These are phyloP conservation scores for Penicillium sp. DNA, from an alignment of 2,329 filamentous ascomycete genomes.

Conservation along the genomic window DNA sequence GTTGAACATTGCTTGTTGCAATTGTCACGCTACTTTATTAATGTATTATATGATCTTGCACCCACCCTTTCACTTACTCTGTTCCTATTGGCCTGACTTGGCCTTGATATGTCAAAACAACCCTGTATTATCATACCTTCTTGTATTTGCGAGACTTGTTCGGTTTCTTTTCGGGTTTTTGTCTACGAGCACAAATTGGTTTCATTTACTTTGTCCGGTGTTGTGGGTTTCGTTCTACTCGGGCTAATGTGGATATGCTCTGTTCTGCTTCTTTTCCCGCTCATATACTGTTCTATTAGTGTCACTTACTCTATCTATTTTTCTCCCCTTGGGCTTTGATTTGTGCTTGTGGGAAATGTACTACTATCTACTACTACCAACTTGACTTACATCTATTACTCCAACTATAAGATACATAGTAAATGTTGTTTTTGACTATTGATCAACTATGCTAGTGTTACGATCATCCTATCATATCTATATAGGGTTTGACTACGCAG, in stretches of 20 bases:
- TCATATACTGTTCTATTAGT: background rate
- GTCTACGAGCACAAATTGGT: slow-evolving; percentile 7
- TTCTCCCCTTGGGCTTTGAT: background rate
- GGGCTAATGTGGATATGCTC: slow-evolving; percentile 10
- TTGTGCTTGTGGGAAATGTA: background rate
- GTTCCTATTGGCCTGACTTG: slow-evolving; percentile 3
- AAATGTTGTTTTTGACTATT: background rate
- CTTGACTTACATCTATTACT: background rate
- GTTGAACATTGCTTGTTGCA: slow-evolving; percentile 2
- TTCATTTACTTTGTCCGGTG: background rate
- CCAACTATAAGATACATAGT: background rate
- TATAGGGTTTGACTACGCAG: background rate
- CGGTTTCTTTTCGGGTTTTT: background rate
- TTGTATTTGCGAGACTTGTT: background rate
- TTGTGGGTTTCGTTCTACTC: background rate
- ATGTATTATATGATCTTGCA: slow-evolving; percentile 20
- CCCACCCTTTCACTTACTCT: slow-evolving; percentile 10
- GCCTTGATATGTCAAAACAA: slow-evolving; percentile 12
- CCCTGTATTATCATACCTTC: slow-evolving; percentile 21
- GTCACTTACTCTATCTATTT: background rate
- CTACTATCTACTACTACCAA: slow-evolving; percentile 8
- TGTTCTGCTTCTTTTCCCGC: background rate
- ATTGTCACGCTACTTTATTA: slow-evolving; percentile 3
- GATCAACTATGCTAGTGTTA: background rate
- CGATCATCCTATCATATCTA: background rate